Evolutionary conservation across 768 basidiomycete genomes (phyloP), one percentile per base, ranked within the genome.

Genomic region (Podaxis rugospora): DNA sequence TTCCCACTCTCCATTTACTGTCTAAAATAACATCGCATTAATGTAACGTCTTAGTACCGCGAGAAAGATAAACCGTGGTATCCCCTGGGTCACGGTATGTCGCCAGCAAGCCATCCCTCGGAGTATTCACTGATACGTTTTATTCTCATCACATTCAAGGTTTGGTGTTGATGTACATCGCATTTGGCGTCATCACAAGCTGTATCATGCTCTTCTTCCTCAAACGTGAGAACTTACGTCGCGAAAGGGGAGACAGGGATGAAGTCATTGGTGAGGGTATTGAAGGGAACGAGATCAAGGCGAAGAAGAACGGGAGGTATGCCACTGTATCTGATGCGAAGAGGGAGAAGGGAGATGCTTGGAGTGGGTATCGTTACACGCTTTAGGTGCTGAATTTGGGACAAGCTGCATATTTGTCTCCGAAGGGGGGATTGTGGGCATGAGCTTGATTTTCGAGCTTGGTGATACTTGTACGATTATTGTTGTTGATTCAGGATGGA

Each of bases 291-390:
- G 75, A 61, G 49, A 66, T 68, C 1, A 67, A 65, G 40, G 70
- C 75, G 46, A 78, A 78, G 64, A 79, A 74, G 70, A 89, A 88
- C 58, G 86, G 86, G 14, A 74, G 77, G 44, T 89, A 78, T 66
- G 78, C 71, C 9, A 86, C 78, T 25, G 74, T 88, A 7, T 85
- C 76, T 18, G 87, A 89, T 1, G 88, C 87, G 46, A 88, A 85
- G 74, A 70, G 76, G 58, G 86, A 84, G 65, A 89, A 88, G 73
- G 89, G 88, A 1, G 88, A 91, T 70, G 71, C 74, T 50, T 90
- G 88, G 89, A 89, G 87, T 66, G 89, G 89, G 23, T 92, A 90
- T 69, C 76, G 85, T 66, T 92, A 91, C 70, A 83, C 75, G 14
- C 68, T 85, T 47, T 89, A 69, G 80, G 7, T 10, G 18, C 35